Base-by-base conservation (phyloP, 2,329 filamentous ascomycete species). In the Diaporthe sp. region DNA sequence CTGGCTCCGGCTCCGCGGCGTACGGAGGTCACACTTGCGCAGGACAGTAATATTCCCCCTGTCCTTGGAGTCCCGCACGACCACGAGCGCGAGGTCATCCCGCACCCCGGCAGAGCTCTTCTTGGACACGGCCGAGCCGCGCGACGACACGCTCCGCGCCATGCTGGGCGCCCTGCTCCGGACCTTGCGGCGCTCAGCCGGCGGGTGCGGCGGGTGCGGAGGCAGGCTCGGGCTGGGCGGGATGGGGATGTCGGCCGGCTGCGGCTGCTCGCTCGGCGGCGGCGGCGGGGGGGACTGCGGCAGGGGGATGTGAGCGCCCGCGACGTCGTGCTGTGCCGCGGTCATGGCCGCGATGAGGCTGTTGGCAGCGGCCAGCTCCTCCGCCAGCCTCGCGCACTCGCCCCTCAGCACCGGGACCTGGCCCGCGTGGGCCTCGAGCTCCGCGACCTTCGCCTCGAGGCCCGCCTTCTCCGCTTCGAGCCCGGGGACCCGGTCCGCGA, bases 11-110 rank as follows among this genome's bases (percentile, higher is more conserved):
- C 73, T 72, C 47, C 75, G 17, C 51, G 73, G 70, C 22, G 63
- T 35, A 9, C 70, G 25, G 61, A 76, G 9, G 15, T 76, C 75
- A 56, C 70, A 75, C 71, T 73, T 75, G 8, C 75, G 53, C 35
- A 76, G 35, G 13, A 76, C 73, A 27, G 74, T 72, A 42, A 75
- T 47, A 12, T 59, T 75, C 17, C 65, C 70, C 25, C 73, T 27
- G 15, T 76, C 75, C 47, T 65, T 70, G 15, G 75, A 50, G 12
- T 75, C 74, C 6, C 75, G 70, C 13, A 76, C 75, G 32, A 76
- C 55, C 47, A 76, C 75, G 4, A 76, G 75, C 39, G 71, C 74
- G 8, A 75, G 68, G 39, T 76, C 75, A n/a, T 76, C 73, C 63
- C 63, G 32, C 32, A 68, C 63, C 2, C 63, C 63, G 0, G 44